Evolutionary conservation across 2,329 filamentous ascomycete species (phyloP), one percentile per base, ranked within the genome.

Genomic region (Helicocarpus griseus): DNA sequence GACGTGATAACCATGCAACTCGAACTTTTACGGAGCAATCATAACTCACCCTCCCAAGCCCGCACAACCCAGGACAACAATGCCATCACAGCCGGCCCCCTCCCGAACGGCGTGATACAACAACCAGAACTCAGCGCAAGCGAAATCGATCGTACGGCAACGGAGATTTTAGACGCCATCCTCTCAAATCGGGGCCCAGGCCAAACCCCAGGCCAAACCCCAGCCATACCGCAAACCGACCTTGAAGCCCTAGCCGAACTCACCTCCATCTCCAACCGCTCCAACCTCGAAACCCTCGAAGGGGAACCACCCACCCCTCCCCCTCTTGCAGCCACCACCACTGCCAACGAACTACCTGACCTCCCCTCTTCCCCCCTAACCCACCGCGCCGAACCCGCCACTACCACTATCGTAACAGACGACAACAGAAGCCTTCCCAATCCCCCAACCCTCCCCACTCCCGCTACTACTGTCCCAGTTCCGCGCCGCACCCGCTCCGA

Each of bases 1-100:
- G 69, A 71, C 52, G 61, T 70, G 2, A 70, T 72, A 44, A 72
- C 70, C 3, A 72, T 72, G 69, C 69, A 73, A 47, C 55, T 73
- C 36, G 69, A 72, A 48, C 56, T 73, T 7, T 51, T 71, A 43
- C 54, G 55, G 47, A 64, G 64, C 7, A 66, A 64, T 49, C 66
- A 63, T 31, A 61, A 58, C 48, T 51, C 57, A 2, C 58, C 61
- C 24, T 52, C 55, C 21, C 57, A 60, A 9, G 48, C 53, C 14
- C 57, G 59, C 40, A 47, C 48, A 38, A 33, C 13, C 13, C 33
- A 48, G 3, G 29, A 43, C 36, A 45, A 43, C 8, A 40, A 13
- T 29, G 9, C 29, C 19, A 33, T 26, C 17, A 38, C 28, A 31
- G 24, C 22, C 13, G 48, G 28, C 4, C 53, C 33, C 39, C 54